phyloP scores from a whole-genome alignment of 2,329 filamentous ascomycete genomes.

The Ascochyta viciae-villosae region DNA sequence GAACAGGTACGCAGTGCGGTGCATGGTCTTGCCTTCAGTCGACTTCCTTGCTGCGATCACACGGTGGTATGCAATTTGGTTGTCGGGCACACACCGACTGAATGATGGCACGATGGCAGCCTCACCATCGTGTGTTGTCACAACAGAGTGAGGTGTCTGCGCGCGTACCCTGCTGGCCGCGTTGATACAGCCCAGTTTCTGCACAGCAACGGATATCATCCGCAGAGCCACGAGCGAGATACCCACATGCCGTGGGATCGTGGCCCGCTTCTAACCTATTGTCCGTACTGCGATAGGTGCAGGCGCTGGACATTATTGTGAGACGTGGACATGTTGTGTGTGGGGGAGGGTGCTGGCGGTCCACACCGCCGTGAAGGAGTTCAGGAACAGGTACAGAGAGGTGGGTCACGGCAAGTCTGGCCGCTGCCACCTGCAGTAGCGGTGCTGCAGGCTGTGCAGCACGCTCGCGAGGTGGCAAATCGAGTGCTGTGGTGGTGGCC shows the following conservation, averaged over 20 bases:
- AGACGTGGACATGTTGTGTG: slow-evolving; percentile 30
- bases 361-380: slow-evolving; percentile 38
- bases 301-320: slow-evolving; percentile 13
- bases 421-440: slow-evolving; percentile 43
- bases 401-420: slow-evolving; percentile 33
- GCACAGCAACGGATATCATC: slow-evolving; percentile 25
- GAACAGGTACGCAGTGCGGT: slow-evolving; percentile 2
- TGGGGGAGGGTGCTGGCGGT: slow-evolving; percentile 29
- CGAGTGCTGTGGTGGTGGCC: slow-evolving; percentile 23
- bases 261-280: slow-evolving; percentile 15
- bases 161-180: slow-evolving; percentile 17
- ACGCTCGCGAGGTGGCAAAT: slow-evolving; percentile 32
- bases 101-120: slow-evolving; percentile 11
- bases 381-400: slow-evolving; percentile 36
- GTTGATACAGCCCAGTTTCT: slow-evolving; percentile 21
- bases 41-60: slow-evolving; percentile 19
- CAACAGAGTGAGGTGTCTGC: slow-evolving; percentile 6
- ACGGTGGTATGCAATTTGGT: slow-evolving; percentile 12
- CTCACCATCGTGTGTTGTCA: slow-evolving; percentile 17
- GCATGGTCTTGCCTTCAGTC: slow-evolving; percentile 1
- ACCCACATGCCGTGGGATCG: slow-evolving; percentile 27
- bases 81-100: slow-evolving; percentile 15
- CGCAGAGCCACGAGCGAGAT: slow-evolving; percentile 19
- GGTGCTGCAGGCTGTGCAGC: slow-evolving; percentile 24
- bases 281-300: slow-evolving; percentile 28